These are phyloP conservation scores for Silene coronaria DNA, from an alignment of 179 eudicot genomes.

Conservation along the genomic window DNA sequence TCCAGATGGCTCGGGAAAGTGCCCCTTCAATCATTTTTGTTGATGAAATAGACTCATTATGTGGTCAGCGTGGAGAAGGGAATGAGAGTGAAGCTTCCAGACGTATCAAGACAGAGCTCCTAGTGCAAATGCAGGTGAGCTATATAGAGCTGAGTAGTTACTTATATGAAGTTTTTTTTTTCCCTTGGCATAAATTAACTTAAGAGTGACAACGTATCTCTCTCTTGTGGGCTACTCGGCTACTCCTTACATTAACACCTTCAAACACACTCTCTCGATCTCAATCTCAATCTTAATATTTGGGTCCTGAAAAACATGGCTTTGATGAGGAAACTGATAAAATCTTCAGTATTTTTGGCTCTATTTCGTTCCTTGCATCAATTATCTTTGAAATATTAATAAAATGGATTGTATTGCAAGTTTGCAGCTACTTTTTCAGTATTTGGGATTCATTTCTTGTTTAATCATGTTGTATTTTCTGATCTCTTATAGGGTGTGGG, in stretches of 20 bases:
- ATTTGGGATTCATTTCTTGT: neutral
- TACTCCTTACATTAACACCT: too few species aligned
- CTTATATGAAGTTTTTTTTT: too few species aligned
- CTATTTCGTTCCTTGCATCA: neutral
- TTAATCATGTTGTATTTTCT: slow-evolving; percentile 9
- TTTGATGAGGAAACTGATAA: neutral
- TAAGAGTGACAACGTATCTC: too few species aligned
- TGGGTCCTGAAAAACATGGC: neutral
- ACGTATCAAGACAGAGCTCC: slow-evolving; percentile 95
- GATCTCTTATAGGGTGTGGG: slow-evolving; percentile 77
- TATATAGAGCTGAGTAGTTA: slow-evolving; percentile 5
- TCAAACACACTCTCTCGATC: too few species aligned
- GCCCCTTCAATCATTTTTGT: slow-evolving; percentile 78
- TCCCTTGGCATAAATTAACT: too few species aligned
- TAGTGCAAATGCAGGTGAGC: slow-evolving; percentile 96
- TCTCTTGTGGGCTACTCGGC: too few species aligned
- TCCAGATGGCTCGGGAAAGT: slow-evolving; percentile 98
- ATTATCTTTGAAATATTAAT: neutral
- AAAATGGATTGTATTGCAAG: neutral
- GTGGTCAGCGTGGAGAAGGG: slow-evolving; percentile 99
- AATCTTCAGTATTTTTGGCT: neutral
- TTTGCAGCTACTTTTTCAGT: too few species aligned
- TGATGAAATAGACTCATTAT: slow-evolving; percentile 95
- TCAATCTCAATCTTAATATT: too few species aligned
- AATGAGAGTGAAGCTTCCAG: slow-evolving; percentile 99